These are phyloP conservation scores for Zygosaccharomyces sapae DNA, from an alignment of 1,139 yeast genomes.

Conservation along the genomic window DNA sequence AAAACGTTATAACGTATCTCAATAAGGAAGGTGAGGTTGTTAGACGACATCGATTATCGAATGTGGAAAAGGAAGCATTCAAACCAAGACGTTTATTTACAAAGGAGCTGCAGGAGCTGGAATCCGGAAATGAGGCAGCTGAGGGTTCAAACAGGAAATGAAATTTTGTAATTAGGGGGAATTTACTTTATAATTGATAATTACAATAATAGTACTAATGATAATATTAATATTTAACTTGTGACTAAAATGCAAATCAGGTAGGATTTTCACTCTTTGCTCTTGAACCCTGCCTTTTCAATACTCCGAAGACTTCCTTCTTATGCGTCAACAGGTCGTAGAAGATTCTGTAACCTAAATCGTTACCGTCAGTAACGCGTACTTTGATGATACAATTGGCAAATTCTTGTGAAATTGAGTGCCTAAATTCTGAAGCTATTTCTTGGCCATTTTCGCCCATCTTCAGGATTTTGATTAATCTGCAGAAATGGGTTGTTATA, in stretches of 20 bases:
- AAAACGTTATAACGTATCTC: conserved; percentile 20
- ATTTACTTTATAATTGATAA: not conserved
- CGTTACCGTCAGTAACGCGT: conserved; percentile 49
- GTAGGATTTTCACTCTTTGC: conserved; percentile 6
- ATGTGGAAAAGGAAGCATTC: conserved; percentile 20
- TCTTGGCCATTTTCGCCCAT: conserved; percentile 33
- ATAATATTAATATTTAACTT: not conserved
- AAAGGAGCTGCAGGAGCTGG: conserved; percentile 16
- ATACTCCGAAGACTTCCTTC: conserved; percentile 51
- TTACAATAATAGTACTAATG: not conserved
- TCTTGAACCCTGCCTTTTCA: conserved; percentile 37
- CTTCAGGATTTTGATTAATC: conserved; percentile 56
- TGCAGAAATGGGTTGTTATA: conserved; percentile 64
- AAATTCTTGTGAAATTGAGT: conserved; percentile 58
- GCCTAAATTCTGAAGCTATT: conserved; percentile 44
- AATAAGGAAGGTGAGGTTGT: conserved; percentile 22
- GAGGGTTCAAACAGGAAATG: not conserved
- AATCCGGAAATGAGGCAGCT: conserved; percentile 6
- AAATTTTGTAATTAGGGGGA: not conserved
- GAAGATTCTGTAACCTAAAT: conserved; percentile 55
- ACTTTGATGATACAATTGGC: conserved; percentile 53
- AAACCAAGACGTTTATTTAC: conserved; percentile 25
- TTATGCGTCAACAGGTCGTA: conserved; percentile 59
- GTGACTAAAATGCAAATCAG: not conserved
- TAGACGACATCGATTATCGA: conserved; percentile 17